Conservation (phyloP, 129 eudicot genomes). For the Flaveria sonorensis region DNA sequence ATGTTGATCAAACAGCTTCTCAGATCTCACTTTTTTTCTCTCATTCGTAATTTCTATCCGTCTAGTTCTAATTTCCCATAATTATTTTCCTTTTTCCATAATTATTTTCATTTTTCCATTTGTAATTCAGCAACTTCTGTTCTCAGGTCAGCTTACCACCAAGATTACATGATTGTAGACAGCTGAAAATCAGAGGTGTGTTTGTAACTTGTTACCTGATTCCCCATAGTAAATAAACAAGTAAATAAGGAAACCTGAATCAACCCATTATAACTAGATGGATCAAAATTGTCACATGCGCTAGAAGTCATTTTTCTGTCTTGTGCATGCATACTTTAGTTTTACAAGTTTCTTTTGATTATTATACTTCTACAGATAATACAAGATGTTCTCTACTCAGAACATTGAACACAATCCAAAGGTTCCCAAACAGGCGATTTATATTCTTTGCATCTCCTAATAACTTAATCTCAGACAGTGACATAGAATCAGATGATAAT, state of each 20-base stretch:
- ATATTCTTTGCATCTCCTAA: slow-evolving; percentile 45
- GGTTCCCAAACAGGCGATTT: slow-evolving; percentile 40
- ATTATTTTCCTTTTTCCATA: slow-evolving; percentile 16
- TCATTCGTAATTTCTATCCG: not conserved
- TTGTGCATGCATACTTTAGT: slow-evolving; percentile 1
- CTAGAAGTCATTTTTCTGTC: not conserved
- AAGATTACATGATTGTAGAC: slow-evolving; percentile 39
- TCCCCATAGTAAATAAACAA: not conserved
- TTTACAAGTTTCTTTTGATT: slow-evolving; percentile 18
- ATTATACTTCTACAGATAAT: slow-evolving; percentile 38
- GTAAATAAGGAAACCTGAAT: not conserved
- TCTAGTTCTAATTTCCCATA: slow-evolving; percentile 7
- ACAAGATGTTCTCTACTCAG: slow-evolving; percentile 42
- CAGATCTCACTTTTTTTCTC: not conserved
- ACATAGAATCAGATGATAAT: slow-evolving; percentile 50
- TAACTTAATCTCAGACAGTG: slow-evolving; percentile 42
- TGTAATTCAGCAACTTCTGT: slow-evolving; percentile 23
- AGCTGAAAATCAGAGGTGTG: slow-evolving; percentile 25
- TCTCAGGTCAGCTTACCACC: slow-evolving; percentile 54
- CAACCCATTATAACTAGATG: slow-evolving; percentile 5
- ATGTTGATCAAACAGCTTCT: not conserved
- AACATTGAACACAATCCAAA: slow-evolving; percentile 38
- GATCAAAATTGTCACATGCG: slow-evolving; percentile 5
- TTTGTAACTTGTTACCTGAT: not conserved
- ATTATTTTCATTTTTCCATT: slow-evolving; percentile 14